These are phyloP conservation scores for Dichotomocladium elegans DNA, from an alignment of 371 early-diverging fungal species.

Conservation along the genomic window DNA sequence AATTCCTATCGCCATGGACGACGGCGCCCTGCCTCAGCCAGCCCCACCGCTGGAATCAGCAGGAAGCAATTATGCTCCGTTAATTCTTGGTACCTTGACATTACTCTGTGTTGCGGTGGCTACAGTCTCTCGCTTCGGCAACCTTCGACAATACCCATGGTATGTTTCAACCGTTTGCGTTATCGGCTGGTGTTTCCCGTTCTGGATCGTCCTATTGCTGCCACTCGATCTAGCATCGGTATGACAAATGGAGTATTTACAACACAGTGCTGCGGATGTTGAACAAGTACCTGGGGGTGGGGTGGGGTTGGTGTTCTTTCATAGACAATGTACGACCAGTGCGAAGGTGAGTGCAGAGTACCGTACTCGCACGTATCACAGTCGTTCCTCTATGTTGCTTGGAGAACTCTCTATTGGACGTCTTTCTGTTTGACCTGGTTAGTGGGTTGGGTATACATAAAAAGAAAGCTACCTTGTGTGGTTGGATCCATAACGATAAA, in stretches of 20 bases:
- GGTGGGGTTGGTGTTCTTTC: neutral
- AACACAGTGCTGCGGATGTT: too few species aligned
- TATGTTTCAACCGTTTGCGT: slow-evolving; percentile 62
- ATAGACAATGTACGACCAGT: slow-evolving; percentile 66
- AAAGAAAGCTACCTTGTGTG: too few species aligned
- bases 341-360: slow-evolving; percentile 62
- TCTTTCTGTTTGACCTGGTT: slow-evolving; percentile 88
- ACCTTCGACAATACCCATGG: slow-evolving; percentile 62
- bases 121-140: slow-evolving; percentile 73
- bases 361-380: slow-evolving; percentile 76
- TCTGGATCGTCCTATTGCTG: slow-evolving; percentile 83
- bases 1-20: neutral
- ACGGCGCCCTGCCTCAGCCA: neutral
- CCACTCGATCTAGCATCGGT: slow-evolving; percentile 91
- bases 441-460: too few species aligned
- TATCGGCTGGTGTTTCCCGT: slow-evolving; percentile 85
- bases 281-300: too few species aligned
- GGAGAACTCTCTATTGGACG: slow-evolving; percentile 90
- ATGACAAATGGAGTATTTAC: slow-evolving; percentile 17
- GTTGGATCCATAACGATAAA: too few species aligned
- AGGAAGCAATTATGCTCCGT: slow-evolving; percentile 34
- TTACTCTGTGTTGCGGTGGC: slow-evolving; percentile 54
- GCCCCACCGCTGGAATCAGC: neutral
- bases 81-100: slow-evolving; percentile 46
- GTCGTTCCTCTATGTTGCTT: slow-evolving; percentile 69